phyloP scores from a whole-genome alignment of 1,284 basidiomycete genomes.

The Irpex sp. region DNA sequence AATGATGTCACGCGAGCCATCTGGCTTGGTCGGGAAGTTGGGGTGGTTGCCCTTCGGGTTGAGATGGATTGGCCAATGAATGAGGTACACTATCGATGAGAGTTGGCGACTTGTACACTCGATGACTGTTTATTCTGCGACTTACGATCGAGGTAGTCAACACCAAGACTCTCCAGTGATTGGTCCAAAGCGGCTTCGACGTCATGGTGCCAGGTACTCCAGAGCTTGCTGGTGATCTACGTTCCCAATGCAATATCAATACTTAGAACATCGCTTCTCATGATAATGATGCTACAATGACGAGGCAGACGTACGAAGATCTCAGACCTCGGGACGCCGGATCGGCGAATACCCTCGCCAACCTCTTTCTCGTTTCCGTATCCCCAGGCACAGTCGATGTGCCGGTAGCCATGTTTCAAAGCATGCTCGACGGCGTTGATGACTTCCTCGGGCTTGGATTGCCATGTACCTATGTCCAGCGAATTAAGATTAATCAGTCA shows the following conservation, averaged over 20 bases:
- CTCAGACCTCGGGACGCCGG: constrained; percentile 75
- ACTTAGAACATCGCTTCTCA: not conserved
- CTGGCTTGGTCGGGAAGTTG: constrained; percentile 61
- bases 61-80: constrained; percentile 83
- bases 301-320: constrained; percentile 61
- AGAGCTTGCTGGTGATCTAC: constrained; percentile 67
- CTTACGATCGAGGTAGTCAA: constrained; percentile 76
- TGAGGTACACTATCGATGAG: constrained; percentile 55
- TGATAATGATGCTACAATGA: not conserved
- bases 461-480: constrained; percentile 65
- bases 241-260: not conserved
- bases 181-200: constrained; percentile 75
- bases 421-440: constrained; percentile 68
- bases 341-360: constrained; percentile 75
- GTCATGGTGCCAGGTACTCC: constrained; percentile 71
- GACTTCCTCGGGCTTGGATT: constrained; percentile 72
- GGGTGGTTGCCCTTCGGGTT: constrained; percentile 75
- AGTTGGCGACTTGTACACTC: too few relatives aligned
- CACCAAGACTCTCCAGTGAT: constrained; percentile 68
- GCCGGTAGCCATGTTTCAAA: constrained; percentile 74
- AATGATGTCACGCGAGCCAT: constrained; percentile 69
- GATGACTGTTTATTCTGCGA: not conserved
- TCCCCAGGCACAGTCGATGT: constrained; percentile 76
- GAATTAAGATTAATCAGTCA: not conserved
- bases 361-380: constrained; percentile 84